A percentile compares a stretch with the other conserved stretches of the same genome.
Evolutionary conservation across 2,329 filamentous ascomycete genomes (phyloP).

Genomic region (Botrytis tulipae): DNA sequence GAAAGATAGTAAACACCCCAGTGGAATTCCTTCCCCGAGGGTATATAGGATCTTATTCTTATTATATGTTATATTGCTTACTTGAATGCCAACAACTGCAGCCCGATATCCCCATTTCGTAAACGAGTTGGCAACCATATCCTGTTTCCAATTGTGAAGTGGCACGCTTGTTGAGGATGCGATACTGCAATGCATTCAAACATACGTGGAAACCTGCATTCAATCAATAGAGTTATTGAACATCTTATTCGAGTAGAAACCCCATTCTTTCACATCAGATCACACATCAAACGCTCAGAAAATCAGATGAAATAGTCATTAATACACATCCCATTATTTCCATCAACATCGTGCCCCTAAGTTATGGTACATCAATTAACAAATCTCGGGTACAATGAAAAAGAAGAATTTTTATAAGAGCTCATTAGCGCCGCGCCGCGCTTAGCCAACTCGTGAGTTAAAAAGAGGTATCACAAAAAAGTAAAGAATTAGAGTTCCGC

Average conservation of each 20-base stretch:
- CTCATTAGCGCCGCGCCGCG: background rate
- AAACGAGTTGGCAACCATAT: background rate
- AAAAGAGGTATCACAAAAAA: background rate
- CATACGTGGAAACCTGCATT: background rate
- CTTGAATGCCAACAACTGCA: background rate
- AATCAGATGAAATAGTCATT: background rate
- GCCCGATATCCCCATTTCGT: background rate
- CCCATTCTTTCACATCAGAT: background rate
- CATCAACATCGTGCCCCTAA: constrained; percentile 2
- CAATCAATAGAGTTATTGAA: background rate
- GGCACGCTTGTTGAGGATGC: background rate
- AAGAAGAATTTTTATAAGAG: constrained; percentile 5
- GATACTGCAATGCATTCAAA: background rate
- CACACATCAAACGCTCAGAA: background rate
- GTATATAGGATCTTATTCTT: background rate
- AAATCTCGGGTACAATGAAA: constrained; percentile 19
- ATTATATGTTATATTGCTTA: background rate
- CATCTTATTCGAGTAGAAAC: background rate
- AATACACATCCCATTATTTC: constrained; percentile 13
- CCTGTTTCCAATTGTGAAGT: background rate
- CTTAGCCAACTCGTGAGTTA: background rate
- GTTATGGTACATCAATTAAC: constrained; percentile 3
- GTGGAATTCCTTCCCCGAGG: background rate
- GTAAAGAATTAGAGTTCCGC: constrained; percentile 29
- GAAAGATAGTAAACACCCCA: no score